Conservation (phyloP, 345 rosid genomes). For the Isatis tinctoria region DNA sequence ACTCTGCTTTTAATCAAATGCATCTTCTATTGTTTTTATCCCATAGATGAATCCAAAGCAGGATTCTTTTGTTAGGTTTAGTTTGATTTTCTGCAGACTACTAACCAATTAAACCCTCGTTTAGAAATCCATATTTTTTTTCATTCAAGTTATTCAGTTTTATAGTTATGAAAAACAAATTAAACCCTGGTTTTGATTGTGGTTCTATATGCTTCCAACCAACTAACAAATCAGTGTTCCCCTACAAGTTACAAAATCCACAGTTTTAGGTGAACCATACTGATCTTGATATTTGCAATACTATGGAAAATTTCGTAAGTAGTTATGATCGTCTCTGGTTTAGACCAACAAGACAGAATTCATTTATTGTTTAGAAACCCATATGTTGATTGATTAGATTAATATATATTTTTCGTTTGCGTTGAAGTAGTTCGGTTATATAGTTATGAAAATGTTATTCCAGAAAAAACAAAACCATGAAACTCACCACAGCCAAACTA, state of each 20-base stretch:
- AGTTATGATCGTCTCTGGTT: background rate
- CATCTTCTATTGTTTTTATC: background rate
- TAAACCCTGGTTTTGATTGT: too few species aligned
- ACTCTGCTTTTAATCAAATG: slow-evolving; percentile 3
- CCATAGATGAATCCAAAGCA: background rate
- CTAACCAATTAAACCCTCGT: background rate
- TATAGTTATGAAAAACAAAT: too few species aligned
- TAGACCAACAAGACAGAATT: background rate
- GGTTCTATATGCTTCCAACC: background rate
- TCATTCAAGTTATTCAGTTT: too few species aligned
- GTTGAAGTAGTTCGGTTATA: background rate
- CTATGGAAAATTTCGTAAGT: background rate
- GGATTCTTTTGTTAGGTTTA: background rate
- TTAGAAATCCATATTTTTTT: background rate
- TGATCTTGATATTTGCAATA: background rate
- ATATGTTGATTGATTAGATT: background rate
- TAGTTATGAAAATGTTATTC: background rate
- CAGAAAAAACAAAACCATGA: slow-evolving; percentile 1
- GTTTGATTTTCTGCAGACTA: background rate
- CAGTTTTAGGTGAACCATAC: too few species aligned
- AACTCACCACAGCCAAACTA: background rate
- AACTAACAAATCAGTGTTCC: background rate
- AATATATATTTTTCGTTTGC: background rate
- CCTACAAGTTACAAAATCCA: background rate
- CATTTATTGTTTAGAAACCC: background rate